Evolutionary conservation across 2,329 filamentous ascomycete genomes (phyloP).

Genomic region (Eurotiales sp.): DNA sequence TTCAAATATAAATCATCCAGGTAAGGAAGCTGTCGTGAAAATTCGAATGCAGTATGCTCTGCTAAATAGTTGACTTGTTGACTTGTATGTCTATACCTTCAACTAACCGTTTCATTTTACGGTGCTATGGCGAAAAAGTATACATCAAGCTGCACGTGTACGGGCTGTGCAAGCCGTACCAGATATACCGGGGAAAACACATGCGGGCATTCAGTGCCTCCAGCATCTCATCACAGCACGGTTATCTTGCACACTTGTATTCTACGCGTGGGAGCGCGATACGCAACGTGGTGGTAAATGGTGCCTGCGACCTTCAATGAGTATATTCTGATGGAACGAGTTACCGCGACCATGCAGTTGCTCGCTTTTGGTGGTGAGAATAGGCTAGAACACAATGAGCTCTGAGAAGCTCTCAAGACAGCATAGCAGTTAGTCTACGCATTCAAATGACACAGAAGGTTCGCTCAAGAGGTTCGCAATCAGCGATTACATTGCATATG

Average conservation of each 20-base stretch:
- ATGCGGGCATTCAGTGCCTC: not conserved
- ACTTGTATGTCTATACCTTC: too few relatives aligned
- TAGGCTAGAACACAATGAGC: not conserved
- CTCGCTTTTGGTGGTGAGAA: not conserved
- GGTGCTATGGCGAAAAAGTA: not conserved
- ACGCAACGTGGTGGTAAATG: not conserved
- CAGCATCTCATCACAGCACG: not conserved
- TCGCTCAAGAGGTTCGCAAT: not conserved
- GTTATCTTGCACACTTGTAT: not conserved
- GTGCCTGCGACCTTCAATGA: not conserved
- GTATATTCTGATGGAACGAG: not conserved
- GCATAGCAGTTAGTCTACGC: not conserved
- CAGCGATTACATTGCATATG: not conserved
- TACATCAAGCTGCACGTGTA: not conserved
- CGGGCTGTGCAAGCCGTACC: not conserved
- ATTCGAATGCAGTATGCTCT: constrained; percentile 1
- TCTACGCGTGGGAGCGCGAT: not conserved
- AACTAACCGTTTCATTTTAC: not conserved
- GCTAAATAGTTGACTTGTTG: not conserved
- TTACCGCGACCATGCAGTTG: not conserved
- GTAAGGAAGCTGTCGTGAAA: not conserved
- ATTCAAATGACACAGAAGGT: too few relatives aligned
- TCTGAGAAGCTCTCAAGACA: not conserved
- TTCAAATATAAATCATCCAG: not conserved
- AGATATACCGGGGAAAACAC: not conserved